These are phyloP conservation scores for Claviceps maximensis DNA, from an alignment of 2,329 filamentous ascomycete species.

Conservation along the genomic window DNA sequence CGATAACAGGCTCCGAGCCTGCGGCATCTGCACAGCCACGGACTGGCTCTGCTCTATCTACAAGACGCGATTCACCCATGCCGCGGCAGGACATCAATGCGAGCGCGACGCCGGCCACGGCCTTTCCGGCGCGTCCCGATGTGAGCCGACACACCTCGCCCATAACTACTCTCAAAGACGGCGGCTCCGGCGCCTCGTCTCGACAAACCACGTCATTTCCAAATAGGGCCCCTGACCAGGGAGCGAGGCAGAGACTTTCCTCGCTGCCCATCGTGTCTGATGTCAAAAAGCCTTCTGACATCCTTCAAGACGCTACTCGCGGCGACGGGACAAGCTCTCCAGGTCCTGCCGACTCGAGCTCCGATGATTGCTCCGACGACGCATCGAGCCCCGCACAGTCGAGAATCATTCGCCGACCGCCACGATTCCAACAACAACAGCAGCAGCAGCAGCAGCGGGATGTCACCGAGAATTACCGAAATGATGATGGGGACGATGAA, in stretches of 20 bases:
- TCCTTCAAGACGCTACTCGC: constrained; percentile 7
- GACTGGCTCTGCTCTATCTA: constrained; percentile 40
- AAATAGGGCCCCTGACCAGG: constrained; percentile 15
- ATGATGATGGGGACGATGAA: constrained; percentile 43
- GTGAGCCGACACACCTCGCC: constrained; percentile 35
- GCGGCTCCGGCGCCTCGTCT: constrained; percentile 18
- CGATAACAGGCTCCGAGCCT: constrained; percentile 37
- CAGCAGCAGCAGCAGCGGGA: constrained; percentile 19
- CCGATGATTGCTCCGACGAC: constrained; percentile 30
- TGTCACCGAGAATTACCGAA: constrained; percentile 19
- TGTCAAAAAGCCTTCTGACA: constrained; percentile 13
- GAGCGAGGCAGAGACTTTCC: constrained; percentile 26
- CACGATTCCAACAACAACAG: constrained; percentile 29
- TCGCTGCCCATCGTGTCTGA: constrained; percentile 28
- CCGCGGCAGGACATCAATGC: constrained; percentile 32
- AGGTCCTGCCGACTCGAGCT: constrained; percentile 24
- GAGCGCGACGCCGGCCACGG: constrained; percentile 30
- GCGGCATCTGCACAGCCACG: constrained; percentile 24
- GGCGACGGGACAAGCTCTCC: constrained; percentile 19
- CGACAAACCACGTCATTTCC: constrained; percentile 9
- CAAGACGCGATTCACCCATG: constrained; percentile 44
- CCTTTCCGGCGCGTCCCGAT: constrained; percentile 29
- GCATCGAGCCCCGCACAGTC: constrained; percentile 43
- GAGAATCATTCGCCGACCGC: constrained; percentile 46
- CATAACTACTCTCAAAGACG: constrained; percentile 29